Evolutionary conservation across 2,329 filamentous ascomycete genomes (phyloP), one percentile per base, ranked within the genome.

Genomic region (Sporothrix euskadiensis): DNA sequence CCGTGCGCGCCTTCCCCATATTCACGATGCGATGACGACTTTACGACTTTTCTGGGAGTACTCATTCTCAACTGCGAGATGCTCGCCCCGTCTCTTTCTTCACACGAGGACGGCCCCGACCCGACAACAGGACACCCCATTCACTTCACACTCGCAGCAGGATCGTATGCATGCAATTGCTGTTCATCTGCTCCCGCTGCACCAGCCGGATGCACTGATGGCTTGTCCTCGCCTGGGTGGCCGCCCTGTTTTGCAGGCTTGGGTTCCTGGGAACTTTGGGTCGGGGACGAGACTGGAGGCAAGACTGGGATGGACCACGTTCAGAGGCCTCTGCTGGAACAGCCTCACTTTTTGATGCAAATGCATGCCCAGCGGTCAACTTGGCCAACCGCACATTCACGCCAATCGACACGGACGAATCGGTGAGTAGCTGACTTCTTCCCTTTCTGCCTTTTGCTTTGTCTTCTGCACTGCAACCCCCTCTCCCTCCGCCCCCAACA

Each of bases 321-420:
- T 26, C 2, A 26, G 35, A 8, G 35, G 4, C 8, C 35, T 35
- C 52, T 56, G 22, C 9, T 26, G 22, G 44, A 22, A 30, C 41
- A 68, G 65, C 65, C 65, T 68, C 65, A 68, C 63, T 68, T 68
- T 66, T 68, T 56, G 52, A 22, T 26, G 4, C 22, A 49, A n/a
- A 39, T 41, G 32, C 57, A 39, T 14, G 32, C 19, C 57, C 32
- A 26, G 22, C 39, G 35, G 14, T 63, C 19, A 26, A 66, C 52
- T 4, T 26, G 52, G 4, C 52, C 52, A 52, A n/a, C 49, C 19
- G 7, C 16, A 6, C 19, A 52, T 19, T 52, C 19, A 52, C 16
- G 49, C n/a, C 52, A 30, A 30, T 49, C 52, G n/a, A 56, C 9
- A 14, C 52, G 52, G 10, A 30, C 61, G 22, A 66, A 47, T 22